Evolutionary conservation across 495 filamentous ascomycete species (phyloP), one percentile per base, ranked within the genome.

Genomic region (Penicillium fimorum): DNA sequence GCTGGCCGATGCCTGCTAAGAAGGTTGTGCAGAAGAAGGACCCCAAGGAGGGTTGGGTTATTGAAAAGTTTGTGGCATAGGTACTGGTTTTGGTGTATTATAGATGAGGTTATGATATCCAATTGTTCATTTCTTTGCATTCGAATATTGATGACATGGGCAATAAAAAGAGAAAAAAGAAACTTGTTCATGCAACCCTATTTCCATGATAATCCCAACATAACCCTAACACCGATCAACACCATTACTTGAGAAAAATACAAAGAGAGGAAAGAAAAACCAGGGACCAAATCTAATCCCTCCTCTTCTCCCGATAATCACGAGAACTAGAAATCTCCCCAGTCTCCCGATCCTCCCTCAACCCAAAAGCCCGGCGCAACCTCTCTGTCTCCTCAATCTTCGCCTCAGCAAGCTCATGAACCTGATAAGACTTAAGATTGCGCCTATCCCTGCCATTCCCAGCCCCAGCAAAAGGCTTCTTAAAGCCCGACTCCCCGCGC

Each of bases 371-470:
- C 72, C 83, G 91, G 57, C 92, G 75, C 67, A 97, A 76, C 71
- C 88, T 78, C 79, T 97, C 92, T 70, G 86, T 96, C 81, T 99
- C 93, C 69, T 89, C 87, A 66, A 96, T 92, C 84, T 99, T 99
- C 51, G 92, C 93, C 68, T 92, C 87, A 24, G 94, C 94, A 63
- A 96, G 73, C 74, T 97, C 93, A 82, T 99, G 94, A 24, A 97
- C 92, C 72, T 96, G 91, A 76, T 97, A 91, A 55, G 83, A 76
- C 75, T 97, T 99, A 44, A 96, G 75, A 29, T 76, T 80, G 62
- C 74, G 79, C 61, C 72, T 75, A 68, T 72, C 74, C 60, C 58
- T 61, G 0, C 60, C 55, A 41, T 4, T 42, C 37, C 45, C 41
- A 27, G 18, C 15, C 6, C 35, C 35, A 54, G 49, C 8, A 15